These are phyloP conservation scores for Saccharomycopsis olivae DNA, from an alignment of 805 yeast species.

Conservation along the genomic window DNA sequence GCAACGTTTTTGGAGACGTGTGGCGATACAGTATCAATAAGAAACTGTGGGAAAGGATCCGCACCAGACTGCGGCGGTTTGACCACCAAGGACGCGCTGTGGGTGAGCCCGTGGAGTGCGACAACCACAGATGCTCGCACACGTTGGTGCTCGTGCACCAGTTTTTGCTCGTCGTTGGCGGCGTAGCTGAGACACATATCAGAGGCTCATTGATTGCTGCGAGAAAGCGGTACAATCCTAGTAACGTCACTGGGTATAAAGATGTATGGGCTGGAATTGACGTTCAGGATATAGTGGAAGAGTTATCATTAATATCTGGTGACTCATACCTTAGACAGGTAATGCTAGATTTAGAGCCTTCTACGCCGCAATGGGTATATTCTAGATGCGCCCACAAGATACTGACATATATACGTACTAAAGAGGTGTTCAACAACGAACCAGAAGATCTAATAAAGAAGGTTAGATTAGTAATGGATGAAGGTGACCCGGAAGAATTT, in stretches of 20 bases:
- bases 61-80: constrained; percentile 1
- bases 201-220: constrained; percentile 7
- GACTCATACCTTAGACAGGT: too few species aligned
- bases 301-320: too few species aligned
- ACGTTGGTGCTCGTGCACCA: constrained; percentile 4
- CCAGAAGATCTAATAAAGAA: background rate
- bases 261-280: too few species aligned
- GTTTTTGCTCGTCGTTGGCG: constrained; percentile 9
- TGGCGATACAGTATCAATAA: constrained; percentile 13
- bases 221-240: background rate
- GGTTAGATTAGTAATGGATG: background rate
- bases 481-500: background rate
- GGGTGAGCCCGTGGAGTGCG: background rate
- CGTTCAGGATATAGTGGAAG: too few species aligned
- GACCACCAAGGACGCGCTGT: constrained; percentile 1
- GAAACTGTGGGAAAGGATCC: constrained; percentile 9
- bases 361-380: too few species aligned
- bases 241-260: background rate
- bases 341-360: too few species aligned
- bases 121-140: too few species aligned
- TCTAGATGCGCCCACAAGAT: too few species aligned
- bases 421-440: background rate
- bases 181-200: constrained; percentile 9
- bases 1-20: constrained; percentile 13
- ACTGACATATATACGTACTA: background rate